Evolutionary conservation across 2,329 filamentous ascomycete species (phyloP).

Genomic region (Sphaerulina vaccinii): DNA sequence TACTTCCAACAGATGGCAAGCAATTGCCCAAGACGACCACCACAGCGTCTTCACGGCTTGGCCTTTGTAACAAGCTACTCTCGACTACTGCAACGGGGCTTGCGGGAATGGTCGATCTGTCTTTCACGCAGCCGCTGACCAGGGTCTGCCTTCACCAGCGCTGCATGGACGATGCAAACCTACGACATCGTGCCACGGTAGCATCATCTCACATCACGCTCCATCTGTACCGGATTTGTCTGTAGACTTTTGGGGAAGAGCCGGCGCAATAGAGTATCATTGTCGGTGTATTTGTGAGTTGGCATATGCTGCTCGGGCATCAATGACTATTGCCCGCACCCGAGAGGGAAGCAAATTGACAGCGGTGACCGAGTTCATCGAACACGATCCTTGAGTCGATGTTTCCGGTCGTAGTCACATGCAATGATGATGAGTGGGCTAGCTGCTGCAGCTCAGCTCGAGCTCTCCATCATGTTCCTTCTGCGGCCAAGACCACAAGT

Average conservation of each 20-base stretch:
- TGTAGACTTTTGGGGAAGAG: neutral
- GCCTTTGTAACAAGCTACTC: neutral
- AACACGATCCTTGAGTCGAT: neutral
- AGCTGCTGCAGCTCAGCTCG: conserved; percentile 11
- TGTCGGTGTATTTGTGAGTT: neutral
- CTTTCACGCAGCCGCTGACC: neutral
- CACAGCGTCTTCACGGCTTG: neutral
- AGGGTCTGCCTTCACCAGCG: conserved; percentile 2
- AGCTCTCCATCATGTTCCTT: conserved; percentile 12
- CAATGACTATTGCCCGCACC: neutral
- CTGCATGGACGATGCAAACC: conserved; percentile 7
- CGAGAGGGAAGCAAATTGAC: neutral
- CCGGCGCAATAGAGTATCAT: conserved; percentile 1
- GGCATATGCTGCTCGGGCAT: neutral
- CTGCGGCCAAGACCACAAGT: conserved; percentile 12
- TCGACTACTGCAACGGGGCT: neutral
- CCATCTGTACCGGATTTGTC: neutral
- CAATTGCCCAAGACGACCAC: no score
- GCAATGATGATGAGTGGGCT: neutral
- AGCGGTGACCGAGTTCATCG: conserved; percentile 3
- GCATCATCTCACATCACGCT: neutral
- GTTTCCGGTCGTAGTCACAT: conserved; percentile 9
- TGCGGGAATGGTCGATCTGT: neutral
- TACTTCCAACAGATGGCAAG: no score
- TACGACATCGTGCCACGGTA: conserved; percentile 17